These are phyloP conservation scores for Suhomyces taliae DNA, from an alignment of 1,139 yeast genomes.

Conservation along the genomic window DNA sequence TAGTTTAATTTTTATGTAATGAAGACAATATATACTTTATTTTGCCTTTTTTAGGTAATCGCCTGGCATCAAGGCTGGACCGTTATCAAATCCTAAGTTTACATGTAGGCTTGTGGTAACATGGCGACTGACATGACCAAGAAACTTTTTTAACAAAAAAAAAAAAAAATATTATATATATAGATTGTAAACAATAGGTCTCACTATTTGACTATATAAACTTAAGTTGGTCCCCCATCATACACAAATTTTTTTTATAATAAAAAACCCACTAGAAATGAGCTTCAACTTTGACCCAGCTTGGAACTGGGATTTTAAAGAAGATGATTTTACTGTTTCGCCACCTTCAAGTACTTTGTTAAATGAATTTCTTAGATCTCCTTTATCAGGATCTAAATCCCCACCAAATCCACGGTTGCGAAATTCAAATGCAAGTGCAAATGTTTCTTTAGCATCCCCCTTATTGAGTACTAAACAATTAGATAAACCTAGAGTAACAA, in stretches of 20 bases:
- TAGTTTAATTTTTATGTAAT: not conserved
- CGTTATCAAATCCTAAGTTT: slow-evolving; percentile 1
- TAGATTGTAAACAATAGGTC: not conserved
- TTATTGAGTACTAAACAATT: slow-evolving; percentile 15
- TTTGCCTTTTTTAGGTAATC: slow-evolving; percentile 4
- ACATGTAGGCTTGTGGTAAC: not conserved
- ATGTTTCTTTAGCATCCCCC: slow-evolving; percentile 20
- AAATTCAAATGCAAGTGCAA: slow-evolving; percentile 6
- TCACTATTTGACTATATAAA: too few species aligned
- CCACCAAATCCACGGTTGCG: slow-evolving; percentile 8
- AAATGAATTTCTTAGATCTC: not conserved
- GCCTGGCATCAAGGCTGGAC: not conserved
- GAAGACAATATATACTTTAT: slow-evolving; percentile 2
- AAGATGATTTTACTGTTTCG: not conserved
- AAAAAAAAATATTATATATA: not conserved
- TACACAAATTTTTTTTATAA: too few species aligned
- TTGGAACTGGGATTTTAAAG: slow-evolving; percentile 1
- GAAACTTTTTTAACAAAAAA: not conserved
- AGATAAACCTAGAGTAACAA: not conserved
- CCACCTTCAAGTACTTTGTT: not conserved
- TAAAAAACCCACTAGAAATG: not conserved
- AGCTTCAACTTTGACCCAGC: not conserved
- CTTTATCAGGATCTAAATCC: not conserved
- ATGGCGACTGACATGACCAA: slow-evolving; percentile 7
- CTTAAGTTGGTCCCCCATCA: too few species aligned